phyloP scores from a whole-genome alignment of 2,329 filamentous ascomycete genomes.

The Pseudocercospora eumusae region DNA sequence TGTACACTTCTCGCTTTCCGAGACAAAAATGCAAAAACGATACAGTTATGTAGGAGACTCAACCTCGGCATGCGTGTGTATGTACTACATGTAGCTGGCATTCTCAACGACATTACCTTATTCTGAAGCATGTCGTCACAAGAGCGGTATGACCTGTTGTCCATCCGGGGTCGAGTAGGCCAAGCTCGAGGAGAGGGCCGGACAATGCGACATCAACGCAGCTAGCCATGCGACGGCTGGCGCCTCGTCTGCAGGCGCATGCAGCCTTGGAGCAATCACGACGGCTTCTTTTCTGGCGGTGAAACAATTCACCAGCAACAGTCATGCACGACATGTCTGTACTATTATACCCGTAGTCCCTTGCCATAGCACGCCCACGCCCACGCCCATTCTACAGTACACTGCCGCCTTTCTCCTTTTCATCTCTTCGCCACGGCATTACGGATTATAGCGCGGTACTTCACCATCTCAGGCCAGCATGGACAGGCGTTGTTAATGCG shows the following conservation, averaged over 20 bases:
- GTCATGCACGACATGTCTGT: conserved; percentile 5
- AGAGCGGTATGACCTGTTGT: conserved; percentile 21
- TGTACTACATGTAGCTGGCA: no score
- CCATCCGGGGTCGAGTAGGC: not conserved
- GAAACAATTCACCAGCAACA: conserved; percentile 10
- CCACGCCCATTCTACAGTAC: not conserved
- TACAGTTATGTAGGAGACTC: not conserved
- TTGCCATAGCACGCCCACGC: not conserved
- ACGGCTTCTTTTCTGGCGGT: conserved; percentile 7
- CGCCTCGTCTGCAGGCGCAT: conserved; percentile 7
- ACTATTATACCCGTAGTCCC: conserved; percentile 3
- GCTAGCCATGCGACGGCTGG: conserved; percentile 4
- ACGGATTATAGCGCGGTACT: no score
- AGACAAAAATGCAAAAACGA: not conserved
- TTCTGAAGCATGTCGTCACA: conserved; percentile 18
- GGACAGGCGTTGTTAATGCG: conserved; percentile 8
- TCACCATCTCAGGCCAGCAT: conserved; percentile 8
- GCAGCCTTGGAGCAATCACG: conserved; percentile 9
- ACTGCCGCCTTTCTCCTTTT: not conserved
- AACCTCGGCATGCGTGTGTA: not conserved
- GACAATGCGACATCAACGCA: not conserved
- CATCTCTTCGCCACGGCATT: conserved; percentile 14
- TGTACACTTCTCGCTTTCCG: not conserved
- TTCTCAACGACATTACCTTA: conserved; percentile 5
- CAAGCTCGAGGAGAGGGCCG: conserved; percentile 6